These are phyloP conservation scores for Daldinia vernicosa DNA, from an alignment of 495 filamentous ascomycete species.

Conservation along the genomic window DNA sequence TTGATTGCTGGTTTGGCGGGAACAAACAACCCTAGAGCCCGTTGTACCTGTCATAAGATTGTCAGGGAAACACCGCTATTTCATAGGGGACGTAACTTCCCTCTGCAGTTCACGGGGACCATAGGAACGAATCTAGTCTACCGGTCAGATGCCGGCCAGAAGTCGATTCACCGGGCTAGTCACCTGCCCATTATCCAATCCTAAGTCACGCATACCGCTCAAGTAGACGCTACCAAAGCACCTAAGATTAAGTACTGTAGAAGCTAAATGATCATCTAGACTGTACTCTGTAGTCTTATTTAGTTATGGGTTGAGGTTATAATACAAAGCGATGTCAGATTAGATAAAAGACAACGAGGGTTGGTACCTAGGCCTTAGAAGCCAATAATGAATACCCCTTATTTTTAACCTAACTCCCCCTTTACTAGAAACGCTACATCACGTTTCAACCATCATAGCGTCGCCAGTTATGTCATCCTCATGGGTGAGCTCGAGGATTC, in stretches of 20 bases:
- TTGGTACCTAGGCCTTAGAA: slow-evolving; percentile 19
- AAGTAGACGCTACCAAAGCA: not conserved
- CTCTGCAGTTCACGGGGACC: slow-evolving; percentile 4
- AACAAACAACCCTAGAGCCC: slow-evolving; percentile 18
- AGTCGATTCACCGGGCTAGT: not conserved
- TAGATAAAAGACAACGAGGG: slow-evolving; percentile 3
- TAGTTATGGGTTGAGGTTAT: slow-evolving; percentile 27
- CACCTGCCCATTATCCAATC: slow-evolving; percentile 2
- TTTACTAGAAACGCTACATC: slow-evolving; percentile 13
- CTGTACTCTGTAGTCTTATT: not conserved
- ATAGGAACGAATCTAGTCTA: not conserved
- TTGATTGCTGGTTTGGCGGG: slow-evolving; percentile 22
- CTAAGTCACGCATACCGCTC: not conserved
- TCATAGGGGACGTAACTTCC: slow-evolving; percentile 27
- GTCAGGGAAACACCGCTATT: slow-evolving; percentile 14
- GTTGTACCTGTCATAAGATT: not conserved
- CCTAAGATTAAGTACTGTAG: not conserved
- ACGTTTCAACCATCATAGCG: slow-evolving; percentile 43
- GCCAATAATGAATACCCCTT: slow-evolving; percentile 7
- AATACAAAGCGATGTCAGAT: slow-evolving; percentile 26
- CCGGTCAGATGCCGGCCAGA: not conserved
- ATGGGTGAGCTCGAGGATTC: slow-evolving; percentile 72
- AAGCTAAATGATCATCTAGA: not conserved
- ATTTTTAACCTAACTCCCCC: slow-evolving; percentile 15
- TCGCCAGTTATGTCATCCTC: slow-evolving; percentile 54